Evolutionary conservation across 208 protist species (phyloP).

Genomic region (Novymonas esmeraldas): DNA sequence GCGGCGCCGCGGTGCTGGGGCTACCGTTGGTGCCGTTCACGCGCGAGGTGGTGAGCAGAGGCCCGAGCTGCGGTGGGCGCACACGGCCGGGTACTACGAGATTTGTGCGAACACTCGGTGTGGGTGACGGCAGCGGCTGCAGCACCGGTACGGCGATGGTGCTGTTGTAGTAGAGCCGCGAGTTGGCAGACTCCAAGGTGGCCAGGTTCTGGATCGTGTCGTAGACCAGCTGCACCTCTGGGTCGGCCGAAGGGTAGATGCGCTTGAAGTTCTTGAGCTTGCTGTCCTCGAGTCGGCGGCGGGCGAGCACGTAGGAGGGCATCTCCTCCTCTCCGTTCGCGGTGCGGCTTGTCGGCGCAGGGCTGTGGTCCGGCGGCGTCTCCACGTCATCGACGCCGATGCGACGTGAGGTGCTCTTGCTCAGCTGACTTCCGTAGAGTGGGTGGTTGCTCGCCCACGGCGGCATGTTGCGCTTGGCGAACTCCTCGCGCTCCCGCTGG

Average conservation of each 20-base stretch:
- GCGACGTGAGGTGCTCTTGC: constrained; percentile 14
- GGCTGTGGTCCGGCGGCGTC: constrained; percentile 2
- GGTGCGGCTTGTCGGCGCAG: neutral
- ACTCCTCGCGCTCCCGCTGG: constrained; percentile 74
- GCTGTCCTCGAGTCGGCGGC: constrained; percentile 62
- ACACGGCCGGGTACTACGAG: constrained; percentile 7
- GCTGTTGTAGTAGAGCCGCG: constrained; percentile 40
- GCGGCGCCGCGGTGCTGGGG: constrained; percentile 2
- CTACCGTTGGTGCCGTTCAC: constrained; percentile 10
- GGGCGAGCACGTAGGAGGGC: constrained; percentile 28
- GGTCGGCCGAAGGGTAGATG: constrained; percentile 77
- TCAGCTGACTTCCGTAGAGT: constrained; percentile 30
- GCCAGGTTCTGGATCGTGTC: constrained; percentile 58
- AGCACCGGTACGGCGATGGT: constrained; percentile 28
- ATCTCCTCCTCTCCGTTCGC: constrained; percentile 15
- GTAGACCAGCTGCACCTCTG: constrained; percentile 70
- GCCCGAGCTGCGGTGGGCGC: constrained; percentile 23
- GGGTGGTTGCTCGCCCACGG: constrained; percentile 53
- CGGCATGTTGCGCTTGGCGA: constrained; percentile 80
- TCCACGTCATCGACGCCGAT: neutral
- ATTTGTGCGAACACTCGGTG: constrained; percentile 13
- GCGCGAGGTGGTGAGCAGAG: constrained; percentile 27
- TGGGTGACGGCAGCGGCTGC: neutral
- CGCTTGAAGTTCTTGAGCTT: constrained; percentile 81
- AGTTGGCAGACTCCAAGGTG: constrained; percentile 42